A percentile compares a stretch with the other conserved stretches of the same genome.
phyloP scores from a whole-genome alignment of 108 stramenopile species.

The Cyclostephanos invisitatus region DNA sequence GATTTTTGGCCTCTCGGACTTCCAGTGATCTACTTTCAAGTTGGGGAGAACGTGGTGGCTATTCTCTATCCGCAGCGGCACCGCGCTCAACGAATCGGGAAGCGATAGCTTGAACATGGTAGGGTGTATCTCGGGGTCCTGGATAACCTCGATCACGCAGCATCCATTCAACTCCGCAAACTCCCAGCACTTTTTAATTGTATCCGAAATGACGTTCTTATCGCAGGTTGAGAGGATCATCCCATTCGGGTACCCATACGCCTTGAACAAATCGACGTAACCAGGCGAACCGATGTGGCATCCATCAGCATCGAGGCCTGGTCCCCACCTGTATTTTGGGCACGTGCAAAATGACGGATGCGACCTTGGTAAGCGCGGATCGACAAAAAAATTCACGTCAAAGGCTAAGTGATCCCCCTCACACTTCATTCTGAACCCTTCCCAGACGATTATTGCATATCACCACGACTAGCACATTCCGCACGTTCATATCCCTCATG shows the following conservation, averaged over 20 bases:
- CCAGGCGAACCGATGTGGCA: slow-evolving; percentile 26
- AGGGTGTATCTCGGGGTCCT: not conserved
- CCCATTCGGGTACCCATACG: slow-evolving; percentile 38
- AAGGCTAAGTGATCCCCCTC: slow-evolving; percentile 8
- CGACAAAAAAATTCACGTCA: not conserved
- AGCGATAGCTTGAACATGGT: not conserved
- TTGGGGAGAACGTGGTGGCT: slow-evolving; percentile 1
- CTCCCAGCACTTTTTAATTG: slow-evolving; percentile 5
- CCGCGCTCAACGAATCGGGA: not conserved
- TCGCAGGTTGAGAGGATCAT: slow-evolving; percentile 18
- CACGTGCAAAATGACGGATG: not conserved
- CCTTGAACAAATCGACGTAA: slow-evolving; percentile 33
- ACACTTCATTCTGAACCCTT: slow-evolving; percentile 31
- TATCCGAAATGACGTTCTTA: slow-evolving; percentile 1
- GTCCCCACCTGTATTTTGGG: slow-evolving; percentile 1
- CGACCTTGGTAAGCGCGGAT: not conserved
- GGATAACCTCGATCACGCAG: slow-evolving; percentile 5
- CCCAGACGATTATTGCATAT: slow-evolving; percentile 24
- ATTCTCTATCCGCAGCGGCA: not conserved
- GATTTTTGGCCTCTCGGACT: not conserved
- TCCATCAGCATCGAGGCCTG: slow-evolving; percentile 33
- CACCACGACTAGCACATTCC: slow-evolving; percentile 32
- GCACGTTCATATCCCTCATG: slow-evolving; percentile 14
- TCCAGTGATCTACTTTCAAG: not conserved
- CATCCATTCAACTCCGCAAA: slow-evolving; percentile 9